Base-by-base conservation (phyloP, 31 red algal genomes). In the Pterothamnion heteromorphum region DNA sequence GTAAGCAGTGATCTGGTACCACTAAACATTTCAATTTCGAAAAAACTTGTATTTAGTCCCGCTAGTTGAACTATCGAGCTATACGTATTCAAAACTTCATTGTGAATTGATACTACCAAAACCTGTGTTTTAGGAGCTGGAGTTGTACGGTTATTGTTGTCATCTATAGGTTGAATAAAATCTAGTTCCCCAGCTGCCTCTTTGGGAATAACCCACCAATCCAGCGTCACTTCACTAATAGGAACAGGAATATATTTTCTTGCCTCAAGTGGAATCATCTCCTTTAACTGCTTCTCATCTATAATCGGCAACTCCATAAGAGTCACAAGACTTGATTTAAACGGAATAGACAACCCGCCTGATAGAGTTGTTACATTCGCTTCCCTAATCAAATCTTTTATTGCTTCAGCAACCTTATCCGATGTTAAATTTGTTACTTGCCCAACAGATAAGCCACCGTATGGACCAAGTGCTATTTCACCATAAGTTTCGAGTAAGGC, bases 41-140 rank as follows among this genome's bases (percentile, higher is more conserved):
- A 76, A 76, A 76, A 76, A 76, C 72, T 26, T 32, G 30, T 30
- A 76, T 76, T 32, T 76, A 76, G 30, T 76, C 30, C 30, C 30
- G 72, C 30, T 76, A 76, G 30, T 32, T 76, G 72, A 30, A 32
- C 72, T 30, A 76, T 76, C 30, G 23, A 26, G 23, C 30, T 76
- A 3, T 76, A 76, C 30, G 23, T 76, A 76, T 76, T 76, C 30
- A 76, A 76, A 30, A 32, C 30, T 30, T 76, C 72, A 30, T 76
- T 76, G 72, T 76, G 72, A 76, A 76, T 76, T 76, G 72, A 26
- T 32, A 76, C 72, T 32, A 76, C 72, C 72, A 76, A 30, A 32
- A 76, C 72, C 38, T 41, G 38, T 41, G 38, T 41, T 41, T 41
- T 41, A 41, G 38, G 38, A 41, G 38, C 38, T 3, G 38, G 38